Conservation (phyloP, 306 rosid genomes). For the Vigna angularis region DNA sequence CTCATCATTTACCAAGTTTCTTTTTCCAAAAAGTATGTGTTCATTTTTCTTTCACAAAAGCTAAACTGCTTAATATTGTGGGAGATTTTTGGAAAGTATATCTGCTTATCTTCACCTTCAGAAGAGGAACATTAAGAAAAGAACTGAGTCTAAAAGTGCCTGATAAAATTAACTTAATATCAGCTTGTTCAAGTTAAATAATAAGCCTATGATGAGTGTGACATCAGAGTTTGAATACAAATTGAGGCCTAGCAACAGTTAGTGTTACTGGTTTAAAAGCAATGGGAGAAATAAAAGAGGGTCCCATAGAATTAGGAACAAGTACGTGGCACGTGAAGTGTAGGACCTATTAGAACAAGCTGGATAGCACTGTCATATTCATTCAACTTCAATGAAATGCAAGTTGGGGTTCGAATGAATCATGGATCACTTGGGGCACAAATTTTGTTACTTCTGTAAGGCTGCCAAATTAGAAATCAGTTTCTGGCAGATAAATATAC, state of each 20-base stretch:
- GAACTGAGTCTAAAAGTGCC: not conserved
- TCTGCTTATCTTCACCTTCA: not conserved
- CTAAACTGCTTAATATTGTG: not conserved
- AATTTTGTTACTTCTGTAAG: not conserved
- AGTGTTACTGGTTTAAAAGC: not conserved
- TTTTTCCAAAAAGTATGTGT: too few relatives aligned
- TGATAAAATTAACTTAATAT: too few relatives aligned
- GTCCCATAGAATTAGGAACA: conserved; percentile 30
- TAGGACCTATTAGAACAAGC: conserved; percentile 45
- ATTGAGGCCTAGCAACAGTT: not conserved
- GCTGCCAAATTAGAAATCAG: not conserved
- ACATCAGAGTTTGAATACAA: not conserved
- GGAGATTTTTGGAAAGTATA: too few relatives aligned
- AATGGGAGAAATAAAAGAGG: conserved; percentile 17
- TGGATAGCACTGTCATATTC: conserved; percentile 48
- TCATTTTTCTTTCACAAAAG: too few relatives aligned
- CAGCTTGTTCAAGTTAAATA: not conserved
- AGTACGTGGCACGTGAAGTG: conserved; percentile 51
- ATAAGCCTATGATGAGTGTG: not conserved
- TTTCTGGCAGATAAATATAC: not conserved
- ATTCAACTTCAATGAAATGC: conserved; percentile 40
- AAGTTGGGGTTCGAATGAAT: conserved; percentile 11
- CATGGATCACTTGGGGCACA: conserved; percentile 33
- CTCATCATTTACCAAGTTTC: too few relatives aligned
- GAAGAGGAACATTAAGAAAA: not conserved